Conservation (phyloP, 345 rosid genomes). For the Melaleuca quinquenervia region DNA sequence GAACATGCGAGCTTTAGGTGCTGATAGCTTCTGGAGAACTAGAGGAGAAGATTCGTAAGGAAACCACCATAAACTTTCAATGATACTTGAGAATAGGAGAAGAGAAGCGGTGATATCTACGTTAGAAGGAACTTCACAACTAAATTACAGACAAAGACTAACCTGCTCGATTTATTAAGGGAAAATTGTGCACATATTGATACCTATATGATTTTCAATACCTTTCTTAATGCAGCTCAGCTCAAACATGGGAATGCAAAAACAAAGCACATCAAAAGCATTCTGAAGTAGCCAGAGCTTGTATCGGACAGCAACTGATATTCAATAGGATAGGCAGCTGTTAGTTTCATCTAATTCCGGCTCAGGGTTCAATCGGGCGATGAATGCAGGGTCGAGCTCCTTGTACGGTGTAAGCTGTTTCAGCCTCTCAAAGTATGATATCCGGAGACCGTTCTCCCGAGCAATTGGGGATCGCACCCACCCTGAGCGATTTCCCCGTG, state of each 20-base stretch:
- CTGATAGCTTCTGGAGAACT: not conserved
- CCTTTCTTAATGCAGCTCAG: not conserved
- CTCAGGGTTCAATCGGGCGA: not conserved
- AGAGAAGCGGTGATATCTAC: not conserved
- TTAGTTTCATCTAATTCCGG: too few relatives aligned
- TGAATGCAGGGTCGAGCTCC: not conserved
- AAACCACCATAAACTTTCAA: not conserved
- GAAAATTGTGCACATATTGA: not conserved
- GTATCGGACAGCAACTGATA: too few relatives aligned
- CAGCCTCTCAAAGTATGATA: conserved; percentile 25
- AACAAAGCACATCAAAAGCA: not conserved
- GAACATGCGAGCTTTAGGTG: not conserved
- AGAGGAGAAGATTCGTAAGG: not conserved
- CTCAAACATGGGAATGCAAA: not conserved
- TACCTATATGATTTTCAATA: not conserved
- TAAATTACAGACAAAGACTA: not conserved
- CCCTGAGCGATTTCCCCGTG: not conserved
- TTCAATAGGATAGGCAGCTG: too few relatives aligned
- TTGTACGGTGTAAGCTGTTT: not conserved
- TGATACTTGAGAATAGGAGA: not conserved
- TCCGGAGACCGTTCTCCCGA: conserved; percentile 11
- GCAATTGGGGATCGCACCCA: conserved; percentile 21
- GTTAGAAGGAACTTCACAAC: not conserved
- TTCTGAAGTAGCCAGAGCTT: too few relatives aligned
- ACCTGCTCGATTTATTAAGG: not conserved